Evolutionary conservation across 495 filamentous ascomycete genomes (phyloP).

Genomic region (Penicillium bovifimosum): DNA sequence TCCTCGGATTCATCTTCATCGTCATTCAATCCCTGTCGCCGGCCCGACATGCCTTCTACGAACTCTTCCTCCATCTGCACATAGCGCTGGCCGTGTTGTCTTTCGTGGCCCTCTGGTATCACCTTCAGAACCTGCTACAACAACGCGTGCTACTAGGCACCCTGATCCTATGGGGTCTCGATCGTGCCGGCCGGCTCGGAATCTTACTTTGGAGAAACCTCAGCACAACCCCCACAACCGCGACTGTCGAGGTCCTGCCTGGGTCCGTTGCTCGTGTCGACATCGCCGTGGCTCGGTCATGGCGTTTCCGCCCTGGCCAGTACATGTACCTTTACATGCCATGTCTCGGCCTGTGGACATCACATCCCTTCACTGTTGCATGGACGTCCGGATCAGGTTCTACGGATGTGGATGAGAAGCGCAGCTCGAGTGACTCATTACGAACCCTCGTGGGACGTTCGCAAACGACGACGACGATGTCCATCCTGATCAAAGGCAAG

Average conservation of each 20-base stretch:
- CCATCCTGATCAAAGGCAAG: constrained; percentile 49
- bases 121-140: constrained; percentile 42
- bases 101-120: constrained; percentile 50
- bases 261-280: constrained; percentile 46
- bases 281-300: constrained; percentile 44
- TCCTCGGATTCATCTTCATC: constrained; percentile 44
- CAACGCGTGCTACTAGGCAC: constrained; percentile 36
- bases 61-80: constrained; percentile 52
- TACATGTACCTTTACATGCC: constrained; percentile 56
- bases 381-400: constrained; percentile 34
- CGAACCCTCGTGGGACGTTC: constrained; percentile 28
- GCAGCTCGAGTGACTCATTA: constrained; percentile 31
- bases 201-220: constrained; percentile 58
- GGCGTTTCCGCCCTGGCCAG: constrained; percentile 46
- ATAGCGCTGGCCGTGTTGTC: constrained; percentile 44
- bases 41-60: constrained; percentile 53
- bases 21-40: constrained; percentile 47
- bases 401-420: constrained; percentile 20
- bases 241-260: constrained; percentile 48
- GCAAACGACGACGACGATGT: constrained; percentile 40
- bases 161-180: constrained; percentile 37
- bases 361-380: constrained; percentile 54
- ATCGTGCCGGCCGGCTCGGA: constrained; percentile 47
- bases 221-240: constrained; percentile 35
- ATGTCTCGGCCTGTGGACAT: constrained; percentile 44